Evolutionary conservation across 768 basidiomycete genomes (phyloP).

Genomic region (Fomitopsis serialis): DNA sequence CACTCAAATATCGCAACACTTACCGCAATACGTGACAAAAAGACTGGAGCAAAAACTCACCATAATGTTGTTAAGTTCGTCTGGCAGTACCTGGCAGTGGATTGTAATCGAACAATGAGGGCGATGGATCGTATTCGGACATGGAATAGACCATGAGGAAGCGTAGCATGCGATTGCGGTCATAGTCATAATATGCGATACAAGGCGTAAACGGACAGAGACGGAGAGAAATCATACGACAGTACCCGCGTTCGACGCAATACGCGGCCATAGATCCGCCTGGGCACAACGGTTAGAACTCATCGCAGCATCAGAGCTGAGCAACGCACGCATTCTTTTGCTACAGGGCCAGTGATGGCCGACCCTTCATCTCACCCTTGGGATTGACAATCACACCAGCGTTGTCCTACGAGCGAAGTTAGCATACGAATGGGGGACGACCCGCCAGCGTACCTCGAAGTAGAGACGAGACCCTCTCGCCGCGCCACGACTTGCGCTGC

Average conservation of each 20-base stretch:
- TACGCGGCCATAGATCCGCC: slow-evolving; percentile 99
- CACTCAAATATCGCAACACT: no score
- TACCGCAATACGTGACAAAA: no score
- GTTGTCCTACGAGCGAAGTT: slow-evolving; percentile 56
- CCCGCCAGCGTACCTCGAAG: slow-evolving; percentile 63
- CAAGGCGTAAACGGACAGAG: slow-evolving; percentile 18
- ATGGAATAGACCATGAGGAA: slow-evolving; percentile 4
- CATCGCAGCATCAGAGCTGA: background rate
- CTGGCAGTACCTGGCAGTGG: no score
- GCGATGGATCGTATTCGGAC: no score
- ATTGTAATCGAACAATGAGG: no score
- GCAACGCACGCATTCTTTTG: slow-evolving; percentile 94
- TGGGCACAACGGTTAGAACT: slow-evolving; percentile 22
- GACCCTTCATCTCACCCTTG: slow-evolving; percentile 99
- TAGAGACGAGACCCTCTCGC: slow-evolving; percentile 99
- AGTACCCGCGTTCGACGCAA: slow-evolving; percentile 97
- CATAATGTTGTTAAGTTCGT: no score
- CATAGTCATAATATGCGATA: slow-evolving; percentile 25
- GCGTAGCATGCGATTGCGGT: slow-evolving; percentile 9
- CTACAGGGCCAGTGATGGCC: slow-evolving; percentile 93
- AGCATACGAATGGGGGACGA: background rate
- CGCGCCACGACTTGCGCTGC: slow-evolving; percentile 98
- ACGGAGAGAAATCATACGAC: slow-evolving; percentile 64
- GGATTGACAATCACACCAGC: slow-evolving; percentile 97
- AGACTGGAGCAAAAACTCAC: no score